Base-by-base conservation (phyloP, 129 eudicot genomes). In the Escallonia rubra region DNA sequence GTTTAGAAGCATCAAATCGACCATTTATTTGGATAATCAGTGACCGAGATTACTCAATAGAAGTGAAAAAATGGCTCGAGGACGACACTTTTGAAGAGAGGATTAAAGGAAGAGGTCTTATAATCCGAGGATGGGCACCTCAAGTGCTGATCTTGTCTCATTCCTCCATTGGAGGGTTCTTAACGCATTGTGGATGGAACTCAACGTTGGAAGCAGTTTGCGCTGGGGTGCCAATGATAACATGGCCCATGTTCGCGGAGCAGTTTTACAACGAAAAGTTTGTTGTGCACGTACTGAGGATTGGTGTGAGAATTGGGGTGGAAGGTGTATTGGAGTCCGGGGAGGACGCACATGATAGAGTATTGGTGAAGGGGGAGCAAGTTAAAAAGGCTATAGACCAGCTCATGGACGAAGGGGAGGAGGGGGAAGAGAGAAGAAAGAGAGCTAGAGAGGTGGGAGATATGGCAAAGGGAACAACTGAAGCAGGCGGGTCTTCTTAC, bases 401-500 rank as follows among this genome's bases (percentile, higher is more conserved):
- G 11, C 63, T 77, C 0, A 77, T 84, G 86, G 53, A 55, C 6
- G 68, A 11, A 1, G 81, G 71, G 12, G 67, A 47, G 10, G 74
- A 83, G 38, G 68, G 79, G 10, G n/a, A n/a, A 0, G 72, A 59
- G 48, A 80, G 67, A 59, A 65, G 80, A 34, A 74, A 12, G 38
- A 71, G 69, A 67, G 81, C 83, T 0, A 68, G 48, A 49, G 78
- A 80, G 61, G 45, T 80, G 10, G 72, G 72, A 0, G 55, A 71
- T 41, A 63, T 74, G 42, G 90, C 83, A 42, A 81, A 67, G 50
- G 76, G 63, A 3, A 75, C 84, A 15, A 48, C 78, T 5, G 66
- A 71, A 46, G 86, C 77, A 16, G 90, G 84, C 42, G 90, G 90
- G 4, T 84, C 90, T 11, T 84, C 86, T n/a, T 57, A 71, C 56